phyloP scores from a whole-genome alignment of 805 yeast genomes.

The Suhomyces sp. region DNA sequence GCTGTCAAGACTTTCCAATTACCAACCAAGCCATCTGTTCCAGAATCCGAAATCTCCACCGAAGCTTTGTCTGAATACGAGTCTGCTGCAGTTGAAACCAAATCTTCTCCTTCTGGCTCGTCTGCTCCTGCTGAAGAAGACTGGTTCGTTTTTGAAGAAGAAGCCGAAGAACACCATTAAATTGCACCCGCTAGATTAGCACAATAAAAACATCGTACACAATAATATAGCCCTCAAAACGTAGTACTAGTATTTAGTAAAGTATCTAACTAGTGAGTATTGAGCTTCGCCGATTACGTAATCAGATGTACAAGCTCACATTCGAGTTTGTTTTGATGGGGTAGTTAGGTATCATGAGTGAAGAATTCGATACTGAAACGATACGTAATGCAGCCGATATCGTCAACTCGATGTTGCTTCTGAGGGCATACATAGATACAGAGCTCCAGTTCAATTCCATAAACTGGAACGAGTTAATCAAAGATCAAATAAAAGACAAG shows the following conservation, averaged over 20 bases:
- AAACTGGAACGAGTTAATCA: conserved; percentile 31
- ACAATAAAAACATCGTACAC: background rate
- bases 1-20: conserved; percentile 79
- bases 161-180: conserved; percentile 54
- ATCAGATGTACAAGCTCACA: background rate
- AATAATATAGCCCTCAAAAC: background rate
- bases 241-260: background rate
- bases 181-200: background rate
- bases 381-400: conserved; percentile 36
- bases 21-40: conserved; percentile 76
- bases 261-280: no score
- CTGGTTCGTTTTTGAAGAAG: conserved; percentile 79
- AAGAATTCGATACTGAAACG: conserved; percentile 28
- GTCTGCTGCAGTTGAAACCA: conserved; percentile 62
- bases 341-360: background rate
- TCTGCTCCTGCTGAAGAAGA: conserved; percentile 58
- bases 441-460: conserved; percentile 31
- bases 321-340: background rate
- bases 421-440: conserved; percentile 34
- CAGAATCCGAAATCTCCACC: conserved; percentile 66
- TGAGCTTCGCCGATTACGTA: background rate
- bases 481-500: conserved; percentile 19
- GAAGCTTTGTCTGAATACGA: conserved; percentile 70
- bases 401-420: conserved; percentile 30
- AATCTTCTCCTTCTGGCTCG: conserved; percentile 21